Evolutionary conservation across 257 asterid genomes (phyloP).

Genomic region (Gentiana dahurica): DNA sequence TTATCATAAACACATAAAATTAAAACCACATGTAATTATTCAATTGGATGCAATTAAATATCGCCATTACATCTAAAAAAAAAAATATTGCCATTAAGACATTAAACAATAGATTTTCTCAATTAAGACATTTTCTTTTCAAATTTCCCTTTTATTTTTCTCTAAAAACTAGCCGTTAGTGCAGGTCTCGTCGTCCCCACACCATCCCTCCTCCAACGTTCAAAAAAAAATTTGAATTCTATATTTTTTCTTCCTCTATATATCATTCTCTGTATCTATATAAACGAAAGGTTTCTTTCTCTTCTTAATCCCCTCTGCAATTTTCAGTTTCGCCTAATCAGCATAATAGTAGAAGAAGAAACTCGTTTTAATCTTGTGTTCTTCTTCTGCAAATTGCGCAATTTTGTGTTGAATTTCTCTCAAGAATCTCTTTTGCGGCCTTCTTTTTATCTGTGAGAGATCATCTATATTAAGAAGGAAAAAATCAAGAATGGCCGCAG

Average conservation of each 20-base stretch:
- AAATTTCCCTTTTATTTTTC: too few species aligned
- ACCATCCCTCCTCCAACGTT: constrained; percentile 13
- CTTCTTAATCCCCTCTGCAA: neutral
- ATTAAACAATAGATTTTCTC: too few species aligned
- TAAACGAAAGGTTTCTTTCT: neutral
- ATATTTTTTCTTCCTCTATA: constrained; percentile 2
- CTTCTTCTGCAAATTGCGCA: neutral
- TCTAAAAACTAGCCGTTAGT: constrained; percentile 16
- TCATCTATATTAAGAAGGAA: neutral
- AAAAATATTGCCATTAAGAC: too few species aligned
- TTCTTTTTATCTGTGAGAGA: neutral
- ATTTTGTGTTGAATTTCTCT: neutral
- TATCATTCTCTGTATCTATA: neutral
- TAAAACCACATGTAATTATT: too few species aligned
- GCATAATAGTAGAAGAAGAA: neutral
- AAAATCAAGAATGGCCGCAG: constrained; percentile 34
- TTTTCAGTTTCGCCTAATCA: neutral
- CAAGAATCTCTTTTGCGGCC: neutral
- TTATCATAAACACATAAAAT: too few species aligned
- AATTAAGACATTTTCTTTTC: too few species aligned
- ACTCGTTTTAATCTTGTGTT: neutral
- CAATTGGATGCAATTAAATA: too few species aligned
- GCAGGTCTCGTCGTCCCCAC: neutral
- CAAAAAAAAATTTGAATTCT: constrained; percentile 9
- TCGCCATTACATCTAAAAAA: too few species aligned